Base-by-base conservation (phyloP, 352 stramenopile species). In the Pseudoperonospora humuli region DNA sequence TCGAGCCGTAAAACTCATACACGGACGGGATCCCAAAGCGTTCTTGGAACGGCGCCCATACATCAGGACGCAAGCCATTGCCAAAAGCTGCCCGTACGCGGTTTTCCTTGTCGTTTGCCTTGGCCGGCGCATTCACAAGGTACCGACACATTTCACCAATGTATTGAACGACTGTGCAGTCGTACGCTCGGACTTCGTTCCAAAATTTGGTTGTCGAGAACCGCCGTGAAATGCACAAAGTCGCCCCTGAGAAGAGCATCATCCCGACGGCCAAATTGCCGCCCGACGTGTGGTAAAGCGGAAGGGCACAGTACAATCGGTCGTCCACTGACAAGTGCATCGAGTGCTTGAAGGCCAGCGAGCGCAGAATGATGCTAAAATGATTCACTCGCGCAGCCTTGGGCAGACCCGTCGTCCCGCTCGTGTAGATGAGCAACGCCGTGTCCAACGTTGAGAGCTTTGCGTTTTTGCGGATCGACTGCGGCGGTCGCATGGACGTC, bases 1-100 rank as follows among this genome's bases (percentile, higher is more conserved):
- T 97, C 0, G 87, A 86, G 10, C 82, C 86, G 49, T 96, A 97
- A 47, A 97, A 96, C 67, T 97, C 88, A 29, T 79, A 86, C 35
- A 97, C 80, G 6, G 67, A 56, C 5, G 81, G 63, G 34, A 97
- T 91, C 31, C 67, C 55, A 52, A 95, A 97, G 19, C 85, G 75
- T 10, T 75, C 56, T 62, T 95, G 74, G 54, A 96, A 97, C 15
- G 70, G 53, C 2, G 52, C 56, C 88, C 89, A 97, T 18, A 94
- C 70, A 50, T 97, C 88, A 1, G 80, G 80, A 7, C 86, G 80
- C 25, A 97, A 44, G 1, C 89, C 89, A 41, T 97, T 97, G 5
- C 89, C 89, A 50, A 97, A 90, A 0, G 86, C 84, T 24, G 91
- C 67, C 29, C 79, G 75, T 28, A 90, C 67, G 39, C 70, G 55